Evolutionary conservation across 441 rosid genomes (phyloP), one percentile per base, ranked within the genome.

Genomic region (Sinapis alba): DNA sequence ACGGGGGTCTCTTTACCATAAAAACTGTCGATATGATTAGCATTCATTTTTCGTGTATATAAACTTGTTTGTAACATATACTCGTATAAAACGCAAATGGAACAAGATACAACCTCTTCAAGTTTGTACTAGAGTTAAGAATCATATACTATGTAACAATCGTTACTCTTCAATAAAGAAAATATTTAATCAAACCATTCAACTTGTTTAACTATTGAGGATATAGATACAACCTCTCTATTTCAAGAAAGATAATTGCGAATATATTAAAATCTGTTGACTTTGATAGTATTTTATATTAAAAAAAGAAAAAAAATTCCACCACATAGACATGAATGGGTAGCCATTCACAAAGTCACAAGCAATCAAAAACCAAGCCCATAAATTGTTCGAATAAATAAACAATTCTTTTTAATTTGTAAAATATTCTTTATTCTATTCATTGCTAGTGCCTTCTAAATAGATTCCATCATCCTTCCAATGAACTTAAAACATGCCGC

Each of bases 401-500:
- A 15, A 53, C 19, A 68, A 13, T 18, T 27, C 62, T 23, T 23
- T 15, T 12, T 60, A 74, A 16, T 11, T 18, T 16, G 24, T 24
- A 36, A 51, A 5, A 6, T 34, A 68, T 36, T 50, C 5, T 6
- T 67, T 8, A 18, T 58, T 18, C 6, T 13, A 26, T 61, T 43
- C 13, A 30, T 74, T 62, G 15, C 7, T 6, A 32, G 20, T 0
- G 26, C 28, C 41, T 75, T 60, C 38, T 6, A 47, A 32, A 23
- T 60, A 61, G 63, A 34, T 56, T 69, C 54, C 36, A 71, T 62
- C 59, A 75, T 54, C 58, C 59, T 38, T 53, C 79, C 79, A 69
- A 63, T 69, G 13, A 62, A 28, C 20, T 30, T 9, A 3, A 69
- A 69, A 68, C 79, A 76, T 47, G 70, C 20, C 32, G 69, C 50